Evolutionary conservation across 768 basidiomycete genomes (phyloP).

Genomic region (Pulveroboletus sp.): DNA sequence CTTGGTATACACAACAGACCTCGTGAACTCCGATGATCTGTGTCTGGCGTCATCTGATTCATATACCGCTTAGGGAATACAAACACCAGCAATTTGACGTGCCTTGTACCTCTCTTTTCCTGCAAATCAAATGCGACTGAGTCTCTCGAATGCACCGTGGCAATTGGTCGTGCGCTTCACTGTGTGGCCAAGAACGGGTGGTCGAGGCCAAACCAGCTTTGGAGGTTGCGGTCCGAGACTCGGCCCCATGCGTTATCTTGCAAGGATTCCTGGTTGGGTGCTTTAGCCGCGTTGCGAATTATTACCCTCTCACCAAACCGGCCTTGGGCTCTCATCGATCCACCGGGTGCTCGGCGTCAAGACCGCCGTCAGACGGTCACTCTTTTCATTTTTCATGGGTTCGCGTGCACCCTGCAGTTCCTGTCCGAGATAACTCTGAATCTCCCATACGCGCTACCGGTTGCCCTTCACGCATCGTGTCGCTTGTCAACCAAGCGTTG

Average conservation of each 20-base stretch:
- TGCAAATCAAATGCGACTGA: no score
- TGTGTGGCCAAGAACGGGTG: background rate
- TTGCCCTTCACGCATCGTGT: no score
- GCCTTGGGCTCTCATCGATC: no score
- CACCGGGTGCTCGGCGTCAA: no score
- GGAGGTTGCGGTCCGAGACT: background rate
- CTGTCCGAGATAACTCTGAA: conserved; percentile 23
- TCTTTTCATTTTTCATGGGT: background rate
- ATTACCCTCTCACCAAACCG: background rate
- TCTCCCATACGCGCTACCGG: conserved; percentile 14
- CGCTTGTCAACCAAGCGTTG: no score
- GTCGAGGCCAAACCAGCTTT: background rate
- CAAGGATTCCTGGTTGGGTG: background rate
- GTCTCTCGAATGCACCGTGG: background rate
- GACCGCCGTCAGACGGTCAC: no score
- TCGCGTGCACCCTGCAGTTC: conserved; percentile 16
- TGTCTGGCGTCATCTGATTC: conserved; percentile 22
- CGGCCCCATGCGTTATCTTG: background rate
- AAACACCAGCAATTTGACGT: background rate
- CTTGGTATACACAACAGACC: conserved; percentile 65
- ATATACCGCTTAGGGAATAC: conserved; percentile 19
- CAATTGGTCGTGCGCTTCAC: background rate
- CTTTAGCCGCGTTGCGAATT: background rate
- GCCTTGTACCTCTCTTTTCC: background rate
- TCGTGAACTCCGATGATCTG: conserved; percentile 25